Conservation (phyloP, 108 stramenopile genomes). For the Skeletonema costatum region DNA sequence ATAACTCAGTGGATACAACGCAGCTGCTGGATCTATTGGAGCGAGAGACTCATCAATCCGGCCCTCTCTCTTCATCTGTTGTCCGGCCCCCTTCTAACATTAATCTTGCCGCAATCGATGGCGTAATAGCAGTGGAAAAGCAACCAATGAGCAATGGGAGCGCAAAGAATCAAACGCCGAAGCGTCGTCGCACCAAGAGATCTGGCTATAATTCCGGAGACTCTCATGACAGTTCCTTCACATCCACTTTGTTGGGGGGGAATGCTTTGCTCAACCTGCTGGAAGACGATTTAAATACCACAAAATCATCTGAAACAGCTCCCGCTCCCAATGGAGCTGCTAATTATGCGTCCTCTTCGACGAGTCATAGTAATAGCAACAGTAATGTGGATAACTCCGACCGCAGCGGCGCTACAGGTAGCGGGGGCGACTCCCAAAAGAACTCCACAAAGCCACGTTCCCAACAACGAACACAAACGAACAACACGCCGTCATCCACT, state of each 20-base stretch:
- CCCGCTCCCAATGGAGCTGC: neutral
- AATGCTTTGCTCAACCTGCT: neutral
- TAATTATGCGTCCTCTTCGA: neutral
- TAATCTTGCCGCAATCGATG: neutral
- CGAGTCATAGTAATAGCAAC: too few relatives aligned
- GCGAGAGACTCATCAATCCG: constrained; percentile 1
- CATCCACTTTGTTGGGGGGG: constrained; percentile 3
- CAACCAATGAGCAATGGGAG: neutral
- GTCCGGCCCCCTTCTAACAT: neutral
- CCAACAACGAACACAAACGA: neutral
- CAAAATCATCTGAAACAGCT: neutral
- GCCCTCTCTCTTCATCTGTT: neutral
- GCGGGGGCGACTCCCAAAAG: neutral
- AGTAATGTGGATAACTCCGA: neutral
- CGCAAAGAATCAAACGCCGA: neutral
- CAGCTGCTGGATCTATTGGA: constrained; percentile 4
- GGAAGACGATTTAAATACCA: neutral
- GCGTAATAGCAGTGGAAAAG: neutral
- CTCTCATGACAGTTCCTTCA: constrained; percentile 3
- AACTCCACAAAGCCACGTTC: neutral
- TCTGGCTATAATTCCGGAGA: neutral
- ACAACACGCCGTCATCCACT: neutral
- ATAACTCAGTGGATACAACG: neutral
- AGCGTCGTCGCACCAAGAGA: neutral
- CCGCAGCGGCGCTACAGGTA: neutral